Conservation (phyloP, 2,329 filamentous ascomycete genomes). For the Basipetospora chlamydospora region DNA sequence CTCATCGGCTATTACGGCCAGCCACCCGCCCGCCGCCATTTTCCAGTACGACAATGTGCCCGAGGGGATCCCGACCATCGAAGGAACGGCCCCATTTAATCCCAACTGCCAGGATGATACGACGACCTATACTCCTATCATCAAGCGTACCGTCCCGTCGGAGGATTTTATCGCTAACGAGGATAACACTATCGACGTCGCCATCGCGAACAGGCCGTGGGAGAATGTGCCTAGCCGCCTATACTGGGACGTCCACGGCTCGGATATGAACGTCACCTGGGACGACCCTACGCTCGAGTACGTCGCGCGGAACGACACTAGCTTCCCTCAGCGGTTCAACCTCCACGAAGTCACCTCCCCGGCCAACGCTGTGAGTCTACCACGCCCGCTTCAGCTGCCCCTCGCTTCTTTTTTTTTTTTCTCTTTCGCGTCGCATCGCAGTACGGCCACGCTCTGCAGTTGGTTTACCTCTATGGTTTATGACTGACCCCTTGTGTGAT, state of each 20-base stretch:
- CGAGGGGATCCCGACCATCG: constrained; percentile 14
- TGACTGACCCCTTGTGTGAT: too few relatives aligned
- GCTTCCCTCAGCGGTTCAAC: constrained; percentile 11
- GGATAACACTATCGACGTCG: constrained; percentile 13
- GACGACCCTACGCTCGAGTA: constrained; percentile 21
- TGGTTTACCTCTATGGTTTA: too few relatives aligned
- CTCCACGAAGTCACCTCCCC: background rate
- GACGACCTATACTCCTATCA: constrained; percentile 13
- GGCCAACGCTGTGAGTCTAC: background rate
- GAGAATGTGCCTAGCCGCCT: constrained; percentile 10
- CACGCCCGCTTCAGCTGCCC: too few relatives aligned
- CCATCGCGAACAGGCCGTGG: constrained; percentile 9
- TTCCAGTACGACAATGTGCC: constrained; percentile 22
- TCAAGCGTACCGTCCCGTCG: constrained; percentile 13
- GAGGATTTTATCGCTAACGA: constrained; percentile 13
- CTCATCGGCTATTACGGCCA: constrained; percentile 8
- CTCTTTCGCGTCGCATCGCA: too few relatives aligned
- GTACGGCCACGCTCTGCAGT: too few relatives aligned
- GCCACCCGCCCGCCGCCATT: constrained; percentile 21
- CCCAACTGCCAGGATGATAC: constrained; percentile 11
- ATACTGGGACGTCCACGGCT: constrained; percentile 20
- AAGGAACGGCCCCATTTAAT: constrained; percentile 14
- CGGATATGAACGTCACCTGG: constrained; percentile 23
- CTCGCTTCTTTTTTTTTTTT: too few relatives aligned
- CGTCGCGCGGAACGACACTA: constrained; percentile 9